Percentiles rank a stretch among this genome's conserved stretches.
Conservation (phyloP, 352 stramenopile species). For the Globisporangium takayamanum region DNA sequence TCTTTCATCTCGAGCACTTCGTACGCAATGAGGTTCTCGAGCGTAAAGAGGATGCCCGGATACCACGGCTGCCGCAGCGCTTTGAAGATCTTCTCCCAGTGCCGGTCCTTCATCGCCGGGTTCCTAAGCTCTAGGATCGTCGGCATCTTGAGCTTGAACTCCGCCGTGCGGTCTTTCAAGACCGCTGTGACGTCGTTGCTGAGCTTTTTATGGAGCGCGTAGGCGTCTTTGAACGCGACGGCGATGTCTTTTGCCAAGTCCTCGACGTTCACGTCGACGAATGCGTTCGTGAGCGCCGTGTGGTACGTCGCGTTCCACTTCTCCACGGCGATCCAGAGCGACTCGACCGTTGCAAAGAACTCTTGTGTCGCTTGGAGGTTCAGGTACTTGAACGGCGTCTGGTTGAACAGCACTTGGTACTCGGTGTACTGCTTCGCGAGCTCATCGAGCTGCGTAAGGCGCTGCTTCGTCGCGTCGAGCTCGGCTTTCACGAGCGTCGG, state of each 20-base stretch:
- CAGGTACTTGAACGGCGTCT: constrained; percentile 85
- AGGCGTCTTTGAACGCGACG: constrained; percentile 86
- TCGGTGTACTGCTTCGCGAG: constrained; percentile 89
- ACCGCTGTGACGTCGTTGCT: constrained; percentile 86
- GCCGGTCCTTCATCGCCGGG: constrained; percentile 88
- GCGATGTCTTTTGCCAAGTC: constrained; percentile 84
- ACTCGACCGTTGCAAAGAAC: constrained; percentile 78
- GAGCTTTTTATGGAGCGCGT: constrained; percentile 88
- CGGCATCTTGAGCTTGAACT: constrained; percentile 90
- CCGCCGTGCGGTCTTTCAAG: constrained; percentile 81
- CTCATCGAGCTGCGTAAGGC: constrained; percentile 81
- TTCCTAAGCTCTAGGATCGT: constrained; percentile 91
- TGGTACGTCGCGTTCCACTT: constrained; percentile 84
- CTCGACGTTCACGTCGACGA: constrained; percentile 86
- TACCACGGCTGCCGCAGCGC: constrained; percentile 84
- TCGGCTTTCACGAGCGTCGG: constrained; percentile 71
- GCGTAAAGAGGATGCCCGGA: constrained; percentile 82
- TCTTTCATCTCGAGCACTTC: constrained; percentile 88
- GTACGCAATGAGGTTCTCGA: constrained; percentile 85
- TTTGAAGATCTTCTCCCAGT: constrained; percentile 95
- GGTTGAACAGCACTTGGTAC: constrained; percentile 90
- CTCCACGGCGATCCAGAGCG: constrained; percentile 79
- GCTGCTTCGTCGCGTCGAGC: constrained; percentile 74
- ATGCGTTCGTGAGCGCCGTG: constrained; percentile 75
- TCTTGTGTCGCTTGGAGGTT: constrained; percentile 86